Conservation (phyloP, 1,284 basidiomycete species). For the Rhodotorula sp. region DNA sequence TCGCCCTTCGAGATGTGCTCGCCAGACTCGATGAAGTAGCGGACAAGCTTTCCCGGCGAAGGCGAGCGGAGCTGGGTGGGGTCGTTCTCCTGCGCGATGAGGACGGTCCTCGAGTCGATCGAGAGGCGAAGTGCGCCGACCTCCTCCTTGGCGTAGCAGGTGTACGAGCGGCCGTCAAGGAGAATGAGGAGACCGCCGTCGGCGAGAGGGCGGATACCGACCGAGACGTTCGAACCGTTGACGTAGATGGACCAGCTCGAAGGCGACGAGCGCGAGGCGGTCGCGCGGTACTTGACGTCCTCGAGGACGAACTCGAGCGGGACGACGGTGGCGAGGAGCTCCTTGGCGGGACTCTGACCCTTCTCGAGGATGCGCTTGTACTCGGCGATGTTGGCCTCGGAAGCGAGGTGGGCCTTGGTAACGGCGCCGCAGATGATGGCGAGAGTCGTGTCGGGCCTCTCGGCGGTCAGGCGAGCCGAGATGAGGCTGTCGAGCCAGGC, state of each 20-base stretch:
- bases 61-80: slow-evolving; percentile 96
- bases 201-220: slow-evolving; percentile 84
- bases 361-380: slow-evolving; percentile 97
- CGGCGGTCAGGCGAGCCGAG: slow-evolving; percentile 90
- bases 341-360: slow-evolving; percentile 93
- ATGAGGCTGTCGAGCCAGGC: slow-evolving; percentile 98
- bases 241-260: slow-evolving; percentile 91
- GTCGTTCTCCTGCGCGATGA: slow-evolving; percentile 99
- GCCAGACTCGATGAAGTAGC: slow-evolving; percentile 93
- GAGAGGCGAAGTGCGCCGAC: slow-evolving; percentile 90
- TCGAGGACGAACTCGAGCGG: slow-evolving; percentile 94
- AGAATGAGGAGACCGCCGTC: slow-evolving; percentile 93
- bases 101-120: slow-evolving; percentile 94
- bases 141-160: slow-evolving; percentile 97
- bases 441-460: slow-evolving; percentile 85
- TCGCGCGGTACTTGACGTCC: slow-evolving; percentile 91
- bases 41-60: slow-evolving; percentile 92
- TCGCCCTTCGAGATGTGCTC: slow-evolving; percentile 96
- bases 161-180: slow-evolving; percentile 91
- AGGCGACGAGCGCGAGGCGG: slow-evolving; percentile 83
- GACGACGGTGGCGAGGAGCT: slow-evolving; percentile 95
- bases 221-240: slow-evolving; percentile 87
- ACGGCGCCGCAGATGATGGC: slow-evolving; percentile 98
- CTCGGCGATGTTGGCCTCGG: slow-evolving; percentile 84
- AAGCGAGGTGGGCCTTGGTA: slow-evolving; percentile 87